phyloP scores from a whole-genome alignment of 1,284 basidiomycete species.

The Meripilus lineatus region DNA sequence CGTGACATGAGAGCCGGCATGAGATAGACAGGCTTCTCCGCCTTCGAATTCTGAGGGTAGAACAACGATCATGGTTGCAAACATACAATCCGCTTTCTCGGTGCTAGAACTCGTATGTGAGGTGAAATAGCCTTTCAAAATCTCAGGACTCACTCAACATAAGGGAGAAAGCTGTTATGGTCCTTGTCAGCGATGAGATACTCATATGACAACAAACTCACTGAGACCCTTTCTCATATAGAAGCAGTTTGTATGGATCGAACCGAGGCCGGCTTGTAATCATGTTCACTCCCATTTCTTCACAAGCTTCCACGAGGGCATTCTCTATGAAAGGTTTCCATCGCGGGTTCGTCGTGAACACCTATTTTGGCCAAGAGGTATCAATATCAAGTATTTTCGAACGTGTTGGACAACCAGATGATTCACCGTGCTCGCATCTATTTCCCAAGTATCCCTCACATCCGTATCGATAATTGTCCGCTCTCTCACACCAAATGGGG shows the following conservation, averaged over 20 bases:
- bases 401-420: background rate
- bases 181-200: no score
- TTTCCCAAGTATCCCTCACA: constrained; percentile 26
- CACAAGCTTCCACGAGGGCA: constrained; percentile 26
- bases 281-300: constrained; percentile 12
- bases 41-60: constrained; percentile 40
- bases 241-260: constrained; percentile 40
- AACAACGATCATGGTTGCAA: constrained; percentile 40
- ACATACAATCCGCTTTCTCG: constrained; percentile 37
- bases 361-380: constrained; percentile 4
- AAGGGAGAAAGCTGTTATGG: constrained; percentile 12
- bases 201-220: constrained; percentile 21
- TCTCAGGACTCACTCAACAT: constrained; percentile 12
- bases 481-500: constrained; percentile 29
- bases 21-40: constrained; percentile 36
- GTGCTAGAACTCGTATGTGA: constrained; percentile 24
- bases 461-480: constrained; percentile 21
- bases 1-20: constrained; percentile 24
- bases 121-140: background rate
- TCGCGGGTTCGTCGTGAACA: constrained; percentile 18
- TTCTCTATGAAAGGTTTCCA: constrained; percentile 20
- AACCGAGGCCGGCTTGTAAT: constrained; percentile 23
- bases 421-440: constrained; percentile 20
- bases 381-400: background rate
- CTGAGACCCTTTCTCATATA: constrained; percentile 43